A percentile compares a stretch with the other conserved stretches of the same genome.
Evolutionary conservation across 345 rosid species (phyloP).

Genomic region (Brassica incana): DNA sequence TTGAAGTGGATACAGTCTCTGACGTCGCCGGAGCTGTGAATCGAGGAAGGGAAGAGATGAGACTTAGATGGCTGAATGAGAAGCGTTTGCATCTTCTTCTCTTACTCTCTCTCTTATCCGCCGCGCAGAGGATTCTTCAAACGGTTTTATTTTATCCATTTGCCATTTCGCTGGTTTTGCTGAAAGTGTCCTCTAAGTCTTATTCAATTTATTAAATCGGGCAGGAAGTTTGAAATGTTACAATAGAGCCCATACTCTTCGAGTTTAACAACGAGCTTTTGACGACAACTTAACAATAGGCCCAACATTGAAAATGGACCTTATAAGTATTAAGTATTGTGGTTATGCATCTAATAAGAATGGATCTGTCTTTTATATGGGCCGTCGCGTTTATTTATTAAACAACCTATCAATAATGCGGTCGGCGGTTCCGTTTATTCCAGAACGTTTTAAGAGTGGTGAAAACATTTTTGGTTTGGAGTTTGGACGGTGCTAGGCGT

Average conservation of each 20-base stretch:
- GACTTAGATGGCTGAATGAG: constrained; percentile 52
- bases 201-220: not conserved
- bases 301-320: constrained; percentile 36
- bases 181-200: not conserved
- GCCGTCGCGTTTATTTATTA: constrained; percentile 27
- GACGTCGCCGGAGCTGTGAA: constrained; percentile 15
- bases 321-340: not conserved
- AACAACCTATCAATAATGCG: not conserved
- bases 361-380: constrained; percentile 6
- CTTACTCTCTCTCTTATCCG: constrained; percentile 42
- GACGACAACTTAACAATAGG: constrained; percentile 1
- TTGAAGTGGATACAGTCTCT: not conserved
- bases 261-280: not conserved
- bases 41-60: constrained; percentile 31
- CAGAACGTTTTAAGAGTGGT: not conserved
- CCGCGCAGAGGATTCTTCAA: constrained; percentile 29
- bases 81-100: constrained; percentile 49
- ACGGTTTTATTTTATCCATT: constrained; percentile 34
- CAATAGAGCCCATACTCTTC: not conserved
- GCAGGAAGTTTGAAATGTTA: not conserved
- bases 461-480: not conserved
- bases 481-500: not conserved
- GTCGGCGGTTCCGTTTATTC: constrained; percentile 4
- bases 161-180: not conserved
- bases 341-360: constrained; percentile 5